Conservation (phyloP, 1,139 yeast genomes). For the Zygosaccharomyces pseudobailii region DNA sequence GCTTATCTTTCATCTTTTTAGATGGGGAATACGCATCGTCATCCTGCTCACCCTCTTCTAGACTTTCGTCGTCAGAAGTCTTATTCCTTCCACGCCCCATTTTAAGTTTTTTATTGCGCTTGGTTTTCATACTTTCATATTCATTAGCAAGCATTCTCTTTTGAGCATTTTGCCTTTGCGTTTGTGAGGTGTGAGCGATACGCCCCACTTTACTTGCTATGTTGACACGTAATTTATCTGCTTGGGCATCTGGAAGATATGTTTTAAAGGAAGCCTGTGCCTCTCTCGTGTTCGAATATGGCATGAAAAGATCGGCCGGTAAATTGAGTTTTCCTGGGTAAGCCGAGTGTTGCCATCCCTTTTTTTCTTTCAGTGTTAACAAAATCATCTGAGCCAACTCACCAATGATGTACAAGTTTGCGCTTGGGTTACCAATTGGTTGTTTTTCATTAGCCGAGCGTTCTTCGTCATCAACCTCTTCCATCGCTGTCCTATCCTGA, state of each 20-base stretch:
- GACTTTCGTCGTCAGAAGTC: conserved; percentile 8
- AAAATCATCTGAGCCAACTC: conserved; percentile 69
- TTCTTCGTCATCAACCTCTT: conserved; percentile 34
- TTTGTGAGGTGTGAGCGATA: conserved; percentile 27
- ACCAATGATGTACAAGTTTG: conserved; percentile 55
- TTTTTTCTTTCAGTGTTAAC: conserved; percentile 51
- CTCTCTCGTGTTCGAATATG: conserved; percentile 42
- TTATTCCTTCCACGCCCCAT: conserved; percentile 9
- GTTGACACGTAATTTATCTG: conserved; percentile 21
- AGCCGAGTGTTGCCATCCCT: conserved; percentile 66
- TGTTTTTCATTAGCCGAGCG: conserved; percentile 6
- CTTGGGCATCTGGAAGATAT: conserved; percentile 21
- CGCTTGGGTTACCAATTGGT: conserved; percentile 7
- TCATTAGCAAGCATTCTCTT: conserved; percentile 29
- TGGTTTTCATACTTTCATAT: conserved; percentile 12
- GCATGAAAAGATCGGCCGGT: conserved; percentile 59
- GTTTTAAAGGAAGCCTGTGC: conserved; percentile 34
- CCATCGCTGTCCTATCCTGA: conserved; percentile 48
- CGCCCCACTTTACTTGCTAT: conserved; percentile 28
- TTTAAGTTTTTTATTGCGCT: conserved; percentile 10
- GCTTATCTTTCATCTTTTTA: conserved; percentile 6
- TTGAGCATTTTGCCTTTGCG: conserved; percentile 30
- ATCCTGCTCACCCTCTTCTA: conserved; percentile 8
- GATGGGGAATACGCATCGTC: conserved; percentile 20
- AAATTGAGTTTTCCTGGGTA: conserved; percentile 77